Evolutionary conservation across 441 rosid genomes (phyloP).

Genomic region (Metrosideros polymorpha): DNA sequence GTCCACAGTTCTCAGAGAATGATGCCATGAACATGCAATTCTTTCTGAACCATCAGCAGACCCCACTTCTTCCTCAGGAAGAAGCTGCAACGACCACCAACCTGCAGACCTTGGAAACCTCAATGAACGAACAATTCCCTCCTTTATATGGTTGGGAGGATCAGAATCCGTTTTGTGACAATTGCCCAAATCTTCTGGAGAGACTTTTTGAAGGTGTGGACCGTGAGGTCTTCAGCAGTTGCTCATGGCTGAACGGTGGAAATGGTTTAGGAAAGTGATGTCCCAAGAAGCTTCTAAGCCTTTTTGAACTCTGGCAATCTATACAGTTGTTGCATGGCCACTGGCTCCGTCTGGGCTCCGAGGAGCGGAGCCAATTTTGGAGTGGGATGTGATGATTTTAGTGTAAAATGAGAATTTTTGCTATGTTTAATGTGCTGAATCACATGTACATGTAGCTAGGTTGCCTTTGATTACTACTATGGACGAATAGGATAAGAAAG

Average conservation of each 20-base stretch:
- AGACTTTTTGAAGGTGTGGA: conserved; percentile 31
- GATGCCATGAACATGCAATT: conserved; percentile 30
- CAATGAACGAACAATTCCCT: conserved; percentile 11
- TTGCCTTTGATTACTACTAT: not conserved
- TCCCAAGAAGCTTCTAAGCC: not conserved
- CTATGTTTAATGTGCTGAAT: not conserved
- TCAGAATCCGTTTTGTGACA: conserved; percentile 10
- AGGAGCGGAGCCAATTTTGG: not conserved
- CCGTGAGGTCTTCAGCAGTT: conserved; percentile 17
- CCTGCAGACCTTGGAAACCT: conserved; percentile 13
- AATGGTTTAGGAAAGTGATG: not conserved
- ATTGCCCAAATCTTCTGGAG: conserved; percentile 13
- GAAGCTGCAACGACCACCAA: conserved; percentile 8
- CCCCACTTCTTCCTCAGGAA: conserved; percentile 12
- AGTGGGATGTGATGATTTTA: not conserved
- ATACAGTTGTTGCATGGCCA: not conserved
- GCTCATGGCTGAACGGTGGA: conserved; percentile 19
- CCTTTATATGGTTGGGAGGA: conserved; percentile 27
- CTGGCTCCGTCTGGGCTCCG: not conserved
- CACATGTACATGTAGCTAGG: not conserved
- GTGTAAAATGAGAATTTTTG: not conserved
- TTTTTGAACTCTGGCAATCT: not conserved
- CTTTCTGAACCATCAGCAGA: conserved; percentile 26
- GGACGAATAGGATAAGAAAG: not conserved
- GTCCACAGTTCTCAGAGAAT: conserved; percentile 8